Base-by-base conservation (phyloP, 371 early-diverging fungal genomes). In the Rhizopus arrhizus region DNA sequence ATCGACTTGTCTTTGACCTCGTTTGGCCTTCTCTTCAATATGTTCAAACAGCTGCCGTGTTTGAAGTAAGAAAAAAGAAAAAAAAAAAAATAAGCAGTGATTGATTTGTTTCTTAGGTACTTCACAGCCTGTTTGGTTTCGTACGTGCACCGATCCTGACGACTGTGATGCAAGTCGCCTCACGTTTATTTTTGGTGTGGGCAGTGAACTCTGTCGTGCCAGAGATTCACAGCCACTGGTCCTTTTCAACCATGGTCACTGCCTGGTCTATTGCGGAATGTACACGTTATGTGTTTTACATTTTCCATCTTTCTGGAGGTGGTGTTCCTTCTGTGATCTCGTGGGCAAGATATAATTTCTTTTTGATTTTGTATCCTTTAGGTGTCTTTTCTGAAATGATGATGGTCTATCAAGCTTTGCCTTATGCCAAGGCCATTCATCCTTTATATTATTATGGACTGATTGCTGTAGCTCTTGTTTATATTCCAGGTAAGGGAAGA, bases 231-330 rank as follows among this genome's bases (percentile, higher is more conserved):
- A 65, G 80, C 0, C 85, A 87, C 56, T 82, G 84, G 74, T 85
- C 85, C 9, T 89, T 89, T 62, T 81, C 89, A 38, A 83, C 90
- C 42, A 95, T 95, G 95, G 79, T 90, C n/a, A 69, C 90, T 59
- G 95, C 96, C 13, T 97, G 97, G 97, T 85, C 82, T 45, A 79
- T 97, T 62, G 93, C 96, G 53, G 97, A 97, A 77, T 80, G 86
- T 58, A 80, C 94, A 38, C 90, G 97, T 53, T 96, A 96, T 75
- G 69, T 85, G 8, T 95, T 84, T 84, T 97, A 96, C 67, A 86
- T 85, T 6, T 70, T 89, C 57, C 85, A 85, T 59, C 80, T 95
- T 15, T 55, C 61, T 15, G 43, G 53, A 3, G 57, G 56, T 29
- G 41, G 89, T 32, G 80, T 85, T 5, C 84, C 88, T 3, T 65